These are phyloP conservation scores for Xenoacremonium recifei DNA, from an alignment of 2,329 filamentous ascomycete species.

Conservation along the genomic window DNA sequence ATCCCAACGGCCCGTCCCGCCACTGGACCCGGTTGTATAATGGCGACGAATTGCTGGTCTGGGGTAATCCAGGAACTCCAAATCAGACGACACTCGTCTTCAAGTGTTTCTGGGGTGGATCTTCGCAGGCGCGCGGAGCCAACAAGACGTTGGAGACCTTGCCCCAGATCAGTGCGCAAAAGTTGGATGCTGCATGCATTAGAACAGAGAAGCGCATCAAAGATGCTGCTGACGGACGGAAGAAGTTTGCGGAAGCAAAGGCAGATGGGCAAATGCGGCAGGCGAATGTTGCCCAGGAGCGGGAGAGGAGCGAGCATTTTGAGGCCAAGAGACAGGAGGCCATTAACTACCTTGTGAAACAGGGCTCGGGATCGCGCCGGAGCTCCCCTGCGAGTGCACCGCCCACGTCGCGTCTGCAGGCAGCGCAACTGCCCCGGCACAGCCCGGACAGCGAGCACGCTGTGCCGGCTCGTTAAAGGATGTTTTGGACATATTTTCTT, in stretches of 20 bases:
- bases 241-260: conserved; percentile 41
- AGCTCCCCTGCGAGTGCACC: conserved; percentile 29
- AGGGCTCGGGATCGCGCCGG: conserved; percentile 24
- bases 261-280: conserved; percentile 43
- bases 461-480: conserved; percentile 6
- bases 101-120: conserved; percentile 56
- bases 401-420: conserved; percentile 13
- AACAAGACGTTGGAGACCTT: conserved; percentile 33
- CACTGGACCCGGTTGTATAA: conserved; percentile 70
- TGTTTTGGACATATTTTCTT: neutral
- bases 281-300: conserved; percentile 43
- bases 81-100: conserved; percentile 49
- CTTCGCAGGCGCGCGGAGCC: conserved; percentile 40
- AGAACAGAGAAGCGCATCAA: conserved; percentile 44
- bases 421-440: conserved; percentile 18
- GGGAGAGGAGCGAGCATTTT: conserved; percentile 48
- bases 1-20: conserved; percentile 52
- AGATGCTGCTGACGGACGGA: conserved; percentile 38
- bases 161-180: conserved; percentile 37
- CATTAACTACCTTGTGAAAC: conserved; percentile 32
- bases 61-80: conserved; percentile 46
- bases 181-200: conserved; percentile 48
- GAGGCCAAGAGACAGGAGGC: conserved; percentile 49
- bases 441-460: conserved; percentile 21
- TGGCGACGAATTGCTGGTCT: conserved; percentile 76